A percentile compares a stretch with the other conserved stretches of the same genome.
phyloP scores from a whole-genome alignment of 495 filamentous ascomycete species.

The Neurospora intermedia region DNA sequence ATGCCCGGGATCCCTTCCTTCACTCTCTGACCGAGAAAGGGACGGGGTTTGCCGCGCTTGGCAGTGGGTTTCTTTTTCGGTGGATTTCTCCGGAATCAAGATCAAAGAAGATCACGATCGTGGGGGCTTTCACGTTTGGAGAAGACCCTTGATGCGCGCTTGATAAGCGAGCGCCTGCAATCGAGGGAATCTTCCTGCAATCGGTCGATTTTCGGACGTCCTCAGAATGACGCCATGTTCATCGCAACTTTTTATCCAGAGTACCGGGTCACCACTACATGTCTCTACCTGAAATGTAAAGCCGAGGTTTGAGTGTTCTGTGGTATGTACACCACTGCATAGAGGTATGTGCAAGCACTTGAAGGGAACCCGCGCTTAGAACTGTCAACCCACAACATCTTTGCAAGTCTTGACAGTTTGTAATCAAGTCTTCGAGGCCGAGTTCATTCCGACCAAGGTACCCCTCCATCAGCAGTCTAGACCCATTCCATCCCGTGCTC shows the following conservation, averaged over 20 bases:
- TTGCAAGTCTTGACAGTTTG: neutral
- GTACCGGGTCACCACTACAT: neutral
- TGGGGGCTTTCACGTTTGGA: neutral
- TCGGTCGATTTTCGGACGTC: neutral
- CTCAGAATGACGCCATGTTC: neutral
- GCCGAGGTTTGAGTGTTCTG: neutral
- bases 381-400: neutral
- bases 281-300: neutral
- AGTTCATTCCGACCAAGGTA: neutral
- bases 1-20: neutral
- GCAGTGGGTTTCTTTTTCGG: neutral
- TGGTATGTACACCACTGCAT: neutral
- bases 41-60: neutral
- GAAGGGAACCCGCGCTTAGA: too few relatives aligned
- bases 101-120: neutral
- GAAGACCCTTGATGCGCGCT: neutral
- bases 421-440: neutral
- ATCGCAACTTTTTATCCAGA: neutral
- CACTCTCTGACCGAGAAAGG: neutral
- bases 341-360: too few relatives aligned
- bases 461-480: neutral
- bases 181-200: neutral
- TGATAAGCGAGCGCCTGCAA: neutral
- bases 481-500: neutral
- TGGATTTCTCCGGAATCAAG: neutral